Conservation (phyloP, 192 early-diverging fungal species). For the Rhizophlyctis rosea region DNA sequence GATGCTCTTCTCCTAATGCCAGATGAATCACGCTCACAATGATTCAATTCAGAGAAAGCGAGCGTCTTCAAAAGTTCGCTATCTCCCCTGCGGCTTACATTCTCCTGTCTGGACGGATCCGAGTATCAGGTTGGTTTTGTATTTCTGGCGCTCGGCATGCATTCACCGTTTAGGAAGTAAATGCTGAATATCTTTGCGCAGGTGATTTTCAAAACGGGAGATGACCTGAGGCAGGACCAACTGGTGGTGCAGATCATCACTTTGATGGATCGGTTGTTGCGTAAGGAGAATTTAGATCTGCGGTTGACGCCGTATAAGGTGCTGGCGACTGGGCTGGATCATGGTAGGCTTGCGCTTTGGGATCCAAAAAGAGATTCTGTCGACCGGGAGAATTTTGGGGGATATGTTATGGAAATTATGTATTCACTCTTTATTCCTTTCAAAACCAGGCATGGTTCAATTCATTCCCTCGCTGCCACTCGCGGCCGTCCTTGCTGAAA, state of each 20-base stretch:
- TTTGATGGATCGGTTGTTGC: constrained; percentile 92
- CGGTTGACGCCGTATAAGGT: constrained; percentile 93
- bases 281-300: constrained; percentile 95
- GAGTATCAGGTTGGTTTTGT: constrained; percentile 70
- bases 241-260: constrained; percentile 96
- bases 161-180: not conserved
- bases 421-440: constrained; percentile 4
- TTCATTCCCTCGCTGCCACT: constrained; percentile 88
- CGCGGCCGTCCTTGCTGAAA: constrained; percentile 84
- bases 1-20: not conserved
- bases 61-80: constrained; percentile 89
- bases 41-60: constrained; percentile 61
- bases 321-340: constrained; percentile 89
- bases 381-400: constrained; percentile 3
- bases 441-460: constrained; percentile 70
- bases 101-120: constrained; percentile 75
- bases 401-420: not conserved
- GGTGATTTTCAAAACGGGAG: constrained; percentile 96
- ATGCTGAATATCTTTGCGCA: constrained; percentile 6
- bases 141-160: not conserved
- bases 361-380: not conserved
- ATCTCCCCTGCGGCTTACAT: constrained; percentile 82
- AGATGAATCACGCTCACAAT: not conserved
- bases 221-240: constrained; percentile 98
- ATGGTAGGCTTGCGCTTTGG: constrained; percentile 54